Percentiles rank a stretch among this genome's conserved stretches.
These are phyloP conservation scores for Leishmania martiniquensis DNA, from an alignment of 208 protist genomes.

Conservation along the genomic window DNA sequence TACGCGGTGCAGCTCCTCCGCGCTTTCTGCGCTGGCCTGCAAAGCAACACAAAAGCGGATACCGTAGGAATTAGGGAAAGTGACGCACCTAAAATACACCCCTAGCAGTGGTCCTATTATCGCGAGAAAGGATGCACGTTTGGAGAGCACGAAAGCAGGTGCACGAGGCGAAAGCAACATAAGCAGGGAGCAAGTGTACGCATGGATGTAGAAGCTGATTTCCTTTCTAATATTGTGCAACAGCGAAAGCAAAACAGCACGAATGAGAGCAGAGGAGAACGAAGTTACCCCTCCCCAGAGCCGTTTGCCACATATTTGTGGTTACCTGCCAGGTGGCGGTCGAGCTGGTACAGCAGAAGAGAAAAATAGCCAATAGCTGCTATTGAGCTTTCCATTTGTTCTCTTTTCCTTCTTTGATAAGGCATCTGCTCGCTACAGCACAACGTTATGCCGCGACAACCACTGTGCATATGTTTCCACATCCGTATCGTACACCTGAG, in stretches of 20 bases:
- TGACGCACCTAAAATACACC: not conserved
- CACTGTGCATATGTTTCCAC: slow-evolving; percentile 62
- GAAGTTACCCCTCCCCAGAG: not conserved
- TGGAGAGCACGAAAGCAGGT: not conserved
- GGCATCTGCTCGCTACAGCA: not conserved
- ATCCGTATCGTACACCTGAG: slow-evolving; percentile 14
- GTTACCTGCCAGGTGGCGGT: not conserved
- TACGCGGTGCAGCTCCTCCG: not conserved
- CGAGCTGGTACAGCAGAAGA: not conserved
- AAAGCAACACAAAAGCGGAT: not conserved
- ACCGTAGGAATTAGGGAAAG: not conserved
- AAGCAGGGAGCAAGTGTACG: not conserved
- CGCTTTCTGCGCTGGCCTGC: not conserved
- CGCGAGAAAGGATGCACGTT: not conserved
- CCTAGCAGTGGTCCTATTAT: not conserved
- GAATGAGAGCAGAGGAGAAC: not conserved
- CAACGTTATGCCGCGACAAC: slow-evolving; percentile 23
- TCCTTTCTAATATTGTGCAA: not conserved
- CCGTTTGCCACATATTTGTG: too few species aligned
- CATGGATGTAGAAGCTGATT: not conserved
- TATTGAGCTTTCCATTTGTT: not conserved
- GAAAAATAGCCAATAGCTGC: not conserved
- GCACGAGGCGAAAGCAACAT: too few species aligned
- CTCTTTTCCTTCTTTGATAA: not conserved
- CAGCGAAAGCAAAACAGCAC: not conserved